Evolutionary conservation across 1,284 basidiomycete species (phyloP), one percentile per base, ranked within the genome.

Genomic region (Ceraceosorus guamensis): DNA sequence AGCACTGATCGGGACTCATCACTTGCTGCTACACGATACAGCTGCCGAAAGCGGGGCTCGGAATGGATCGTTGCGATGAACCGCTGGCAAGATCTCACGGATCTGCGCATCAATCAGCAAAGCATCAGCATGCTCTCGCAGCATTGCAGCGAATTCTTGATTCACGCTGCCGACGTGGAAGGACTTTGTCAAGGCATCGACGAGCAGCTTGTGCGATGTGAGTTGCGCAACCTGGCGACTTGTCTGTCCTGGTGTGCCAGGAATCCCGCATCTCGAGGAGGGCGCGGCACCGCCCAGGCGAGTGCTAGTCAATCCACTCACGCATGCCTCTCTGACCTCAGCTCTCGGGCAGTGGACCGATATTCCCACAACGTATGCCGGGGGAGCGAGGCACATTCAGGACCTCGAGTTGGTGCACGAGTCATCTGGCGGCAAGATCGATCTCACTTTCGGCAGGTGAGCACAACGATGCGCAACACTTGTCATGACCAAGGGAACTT

Each of bases 21-120:
- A n/a, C n/a, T n/a, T n/a, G n/a, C n/a, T n/a, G n/a, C n/a, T n/a
- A n/a, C n/a, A n/a, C n/a, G n/a, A n/a, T n/a, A n/a, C 37, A 41
- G 93, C 75, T 99, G 95, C 78, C 84, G 93, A 18, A 83, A 84
- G 66, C 80, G 84, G 70, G 86, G 80, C 11, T 79, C 84, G 39
- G 84, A 81, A 63, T 99, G 95, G 95, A 81, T 91, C 39, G 88
- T 99, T 6, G 92, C 95, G 0, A 97, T 95, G 91, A 96, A 98
- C 78, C 89, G 91, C 71, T 99, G 95, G 95, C 92, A 96, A 77
- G 87, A 88, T 56, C 83, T 96, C 53, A 97, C 95, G 0, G 89
- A 97, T 70, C 90, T 91, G 85, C 86, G 88, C 70, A 88, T 99
- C 16, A 87, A 82, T 59, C 46, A 55, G 50, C 39, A 46, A 24